phyloP scores from a whole-genome alignment of 768 basidiomycete genomes.

The Cyclocybe aegerita region DNA sequence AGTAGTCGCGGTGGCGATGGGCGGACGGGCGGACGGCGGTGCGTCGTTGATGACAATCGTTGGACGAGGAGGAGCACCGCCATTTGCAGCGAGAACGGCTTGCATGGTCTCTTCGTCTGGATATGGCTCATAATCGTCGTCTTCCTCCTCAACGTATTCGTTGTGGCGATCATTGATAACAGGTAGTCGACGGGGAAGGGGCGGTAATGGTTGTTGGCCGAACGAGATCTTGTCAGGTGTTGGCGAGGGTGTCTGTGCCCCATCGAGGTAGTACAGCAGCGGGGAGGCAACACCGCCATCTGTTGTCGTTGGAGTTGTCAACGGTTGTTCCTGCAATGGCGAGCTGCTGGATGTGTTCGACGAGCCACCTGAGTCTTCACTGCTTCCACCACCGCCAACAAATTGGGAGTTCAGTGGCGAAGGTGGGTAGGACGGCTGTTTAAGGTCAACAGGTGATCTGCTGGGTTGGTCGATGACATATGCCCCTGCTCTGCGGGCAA shows the following conservation, averaged over 20 bases:
- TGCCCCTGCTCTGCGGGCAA: conserved; percentile 53
- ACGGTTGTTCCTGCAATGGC: conserved; percentile 31
- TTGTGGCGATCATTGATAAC: conserved; percentile 18
- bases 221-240: conserved; percentile 20
- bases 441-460: neutral
- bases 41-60: conserved; percentile 34
- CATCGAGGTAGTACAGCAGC: conserved; percentile 36
- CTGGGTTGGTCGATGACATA: conserved; percentile 40
- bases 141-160: conserved; percentile 10
- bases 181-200: conserved; percentile 5
- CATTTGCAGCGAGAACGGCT: conserved; percentile 14
- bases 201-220: neutral
- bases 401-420: conserved; percentile 53
- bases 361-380: conserved; percentile 13
- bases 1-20: conserved; percentile 14
- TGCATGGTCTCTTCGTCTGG: conserved; percentile 27
- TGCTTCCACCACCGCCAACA: conserved; percentile 29
- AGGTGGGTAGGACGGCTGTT: conserved; percentile 24
- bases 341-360: conserved; percentile 26
- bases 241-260: conserved; percentile 22
- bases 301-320: conserved; percentile 36
- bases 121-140: conserved; percentile 19
- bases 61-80: conserved; percentile 21
- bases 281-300: conserved; percentile 28
- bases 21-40: conserved; percentile 3